Evolutionary conservation across 192 early-diverging fungal species (phyloP), one percentile per base, ranked within the genome.

Genomic region (Coemansia sp.): DNA sequence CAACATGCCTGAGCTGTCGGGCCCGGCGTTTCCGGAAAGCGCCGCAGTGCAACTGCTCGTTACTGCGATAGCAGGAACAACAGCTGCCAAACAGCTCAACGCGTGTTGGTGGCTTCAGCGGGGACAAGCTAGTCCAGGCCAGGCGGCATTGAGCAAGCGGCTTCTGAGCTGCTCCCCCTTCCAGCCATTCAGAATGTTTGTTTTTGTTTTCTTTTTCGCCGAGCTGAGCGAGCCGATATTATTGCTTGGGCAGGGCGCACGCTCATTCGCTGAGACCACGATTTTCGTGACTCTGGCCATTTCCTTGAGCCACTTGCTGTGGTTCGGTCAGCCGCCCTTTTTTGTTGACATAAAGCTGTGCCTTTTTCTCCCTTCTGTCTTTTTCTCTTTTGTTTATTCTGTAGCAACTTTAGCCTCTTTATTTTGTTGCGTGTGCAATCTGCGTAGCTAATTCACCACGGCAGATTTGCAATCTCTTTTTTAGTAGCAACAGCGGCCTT

Each of bases 271-370:
- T 55, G 54, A 6, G 18, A 41, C 22, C 49, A 27, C 56, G 56
- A 59, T 57, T 62, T 57, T 73, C 64, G 38, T 43, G 29, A 50
- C 51, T 43, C 61, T 7, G 50, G 35, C 61, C 3, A 37, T 26
- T 62, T 41, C 26, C 51, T 23, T 24, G 45, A 49, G 59, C 48
- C 59, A 51, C 59, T 51, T n/a, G 19, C 41, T 43, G 41, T 43
- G 16, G 41, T 43, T n/a, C 12, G 39, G 43, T 23, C 59, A 60
- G 59, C 59, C 59, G 24, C 43, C 50, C 39, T 54, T 54, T 43
- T 72, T 72, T 72, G 69, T 72, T 72, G 69, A 72, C 69, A 65
- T 57, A 59, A 66, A 45, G 57, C 57, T 22, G 29, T 16, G 22
- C 47, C 32, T 32, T 59, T 54, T 65, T 19, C 43, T 52, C 14